phyloP scores from a whole-genome alignment of 2,329 filamentous ascomycete genomes.

The Neoarthrinium moseri region DNA sequence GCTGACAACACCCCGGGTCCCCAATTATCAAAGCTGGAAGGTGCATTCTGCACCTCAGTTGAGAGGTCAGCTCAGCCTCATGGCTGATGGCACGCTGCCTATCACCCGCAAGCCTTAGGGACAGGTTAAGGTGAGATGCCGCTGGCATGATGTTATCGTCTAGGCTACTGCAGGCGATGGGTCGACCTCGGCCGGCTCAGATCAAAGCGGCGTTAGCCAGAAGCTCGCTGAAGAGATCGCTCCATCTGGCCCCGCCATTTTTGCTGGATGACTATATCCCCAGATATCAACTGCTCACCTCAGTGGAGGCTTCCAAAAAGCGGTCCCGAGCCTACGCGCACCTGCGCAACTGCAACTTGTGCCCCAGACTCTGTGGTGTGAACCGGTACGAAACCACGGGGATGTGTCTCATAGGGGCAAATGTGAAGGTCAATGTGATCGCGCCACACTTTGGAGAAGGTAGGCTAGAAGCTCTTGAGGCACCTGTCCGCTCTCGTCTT shows the following conservation, averaged over 20 bases:
- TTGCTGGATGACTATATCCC: conserved; percentile 74
- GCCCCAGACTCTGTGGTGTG: conserved; percentile 72
- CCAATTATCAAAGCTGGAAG: too few relatives aligned
- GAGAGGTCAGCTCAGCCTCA: too few relatives aligned
- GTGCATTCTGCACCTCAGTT: too few relatives aligned
- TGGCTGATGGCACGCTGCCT: too few relatives aligned
- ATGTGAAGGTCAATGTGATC: conserved; percentile 78
- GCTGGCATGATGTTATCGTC: too few relatives aligned
- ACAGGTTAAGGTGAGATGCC: too few relatives aligned
- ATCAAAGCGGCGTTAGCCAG: neutral
- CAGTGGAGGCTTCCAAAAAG: conserved; percentile 70
- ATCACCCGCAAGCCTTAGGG: too few relatives aligned
- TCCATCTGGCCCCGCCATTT: conserved; percentile 63
- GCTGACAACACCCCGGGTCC: too few relatives aligned
- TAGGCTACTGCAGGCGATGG: too few relatives aligned
- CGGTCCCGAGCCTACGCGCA: conserved; percentile 72
- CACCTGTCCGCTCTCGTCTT: neutral
- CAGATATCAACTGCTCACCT: conserved; percentile 67
- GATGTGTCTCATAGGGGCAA: conserved; percentile 74
- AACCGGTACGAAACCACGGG: conserved; percentile 80
- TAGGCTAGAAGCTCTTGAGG: conserved; percentile 26
- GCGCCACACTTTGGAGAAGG: conserved; percentile 83
- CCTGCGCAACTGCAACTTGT: conserved; percentile 77
- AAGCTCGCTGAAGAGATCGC: conserved; percentile 15
- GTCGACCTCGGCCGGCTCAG: too few relatives aligned